Evolutionary conservation across 2,329 filamentous ascomycete species (phyloP).

Genomic region (Gliomastix tumulicola): DNA sequence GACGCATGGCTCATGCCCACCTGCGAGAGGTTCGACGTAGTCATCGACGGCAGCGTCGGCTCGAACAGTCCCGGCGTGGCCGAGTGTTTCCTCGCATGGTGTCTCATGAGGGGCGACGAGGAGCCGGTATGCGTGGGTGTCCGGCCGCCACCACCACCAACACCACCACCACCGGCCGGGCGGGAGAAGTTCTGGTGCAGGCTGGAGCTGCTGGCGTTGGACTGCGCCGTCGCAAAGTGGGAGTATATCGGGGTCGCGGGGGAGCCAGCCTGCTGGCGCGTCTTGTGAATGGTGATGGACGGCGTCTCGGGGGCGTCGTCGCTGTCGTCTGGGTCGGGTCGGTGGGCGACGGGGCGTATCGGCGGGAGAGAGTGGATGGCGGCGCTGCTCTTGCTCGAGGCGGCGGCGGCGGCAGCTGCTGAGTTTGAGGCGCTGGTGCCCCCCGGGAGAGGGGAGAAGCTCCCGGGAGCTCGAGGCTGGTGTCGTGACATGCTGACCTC

Average conservation of each 20-base stretch:
- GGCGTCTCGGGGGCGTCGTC: slow-evolving; percentile 14
- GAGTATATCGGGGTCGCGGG: slow-evolving; percentile 39
- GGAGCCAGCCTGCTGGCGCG: slow-evolving; percentile 28
- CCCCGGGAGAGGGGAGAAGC: slow-evolving; percentile 46
- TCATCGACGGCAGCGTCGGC: slow-evolving; percentile 59
- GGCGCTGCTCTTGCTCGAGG: slow-evolving; percentile 7
- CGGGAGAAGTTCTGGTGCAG: slow-evolving; percentile 52
- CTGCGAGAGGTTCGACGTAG: slow-evolving; percentile 46
- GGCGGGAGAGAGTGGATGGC: slow-evolving; percentile 7
- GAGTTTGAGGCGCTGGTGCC: slow-evolving; percentile 12
- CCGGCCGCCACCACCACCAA: no score
- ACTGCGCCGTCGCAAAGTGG: slow-evolving; percentile 34
- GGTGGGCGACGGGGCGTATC: slow-evolving; percentile 21
- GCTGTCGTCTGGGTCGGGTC: slow-evolving; percentile 20
- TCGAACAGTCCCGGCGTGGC: slow-evolving; percentile 73
- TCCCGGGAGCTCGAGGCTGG: slow-evolving; percentile 41
- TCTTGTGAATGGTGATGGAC: slow-evolving; percentile 37
- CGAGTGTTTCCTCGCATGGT: slow-evolving; percentile 59
- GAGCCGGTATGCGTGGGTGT: slow-evolving; percentile 15
- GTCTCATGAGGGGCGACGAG: slow-evolving; percentile 21
- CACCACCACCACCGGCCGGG: slow-evolving; percentile 38
- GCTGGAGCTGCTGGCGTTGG: slow-evolving; percentile 38
- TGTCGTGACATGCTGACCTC: slow-evolving; percentile 42
- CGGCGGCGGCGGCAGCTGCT: slow-evolving; percentile 11
- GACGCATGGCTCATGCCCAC: slow-evolving; percentile 39